phyloP scores from a whole-genome alignment of 345 rosid species.

The Camelina neglecta region DNA sequence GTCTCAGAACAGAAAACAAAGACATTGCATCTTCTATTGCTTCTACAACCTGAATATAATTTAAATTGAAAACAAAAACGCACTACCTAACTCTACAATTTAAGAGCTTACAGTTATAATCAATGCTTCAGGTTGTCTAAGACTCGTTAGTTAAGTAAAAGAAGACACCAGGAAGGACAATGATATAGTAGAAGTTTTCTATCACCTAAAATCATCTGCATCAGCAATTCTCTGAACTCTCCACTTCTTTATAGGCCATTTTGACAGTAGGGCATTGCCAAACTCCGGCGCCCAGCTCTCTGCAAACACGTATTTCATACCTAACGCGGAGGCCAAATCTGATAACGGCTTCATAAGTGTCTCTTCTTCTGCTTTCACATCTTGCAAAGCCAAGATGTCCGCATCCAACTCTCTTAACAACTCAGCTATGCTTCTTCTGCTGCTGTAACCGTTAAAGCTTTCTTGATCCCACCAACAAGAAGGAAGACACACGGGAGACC shows the following conservation, averaged over 20 bases:
- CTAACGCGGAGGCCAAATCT: constrained; percentile 75
- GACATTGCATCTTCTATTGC: not conserved
- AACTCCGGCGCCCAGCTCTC: constrained; percentile 97
- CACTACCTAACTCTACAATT: too few species aligned
- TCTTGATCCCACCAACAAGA: constrained; percentile 58
- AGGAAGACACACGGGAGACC: constrained; percentile 89
- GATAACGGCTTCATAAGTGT: constrained; percentile 86
- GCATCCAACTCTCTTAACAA: constrained; percentile 83
- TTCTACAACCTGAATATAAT: not conserved
- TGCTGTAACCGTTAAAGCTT: constrained; percentile 45
- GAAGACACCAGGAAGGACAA: not conserved
- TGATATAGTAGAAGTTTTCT: not conserved
- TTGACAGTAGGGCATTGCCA: constrained; percentile 85
- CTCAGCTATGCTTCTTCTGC: constrained; percentile 74
- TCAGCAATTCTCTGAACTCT: constrained; percentile 77
- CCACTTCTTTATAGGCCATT: constrained; percentile 87
- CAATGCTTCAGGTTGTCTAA: too few species aligned
- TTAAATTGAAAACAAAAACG: too few species aligned
- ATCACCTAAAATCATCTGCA: constrained; percentile 84
- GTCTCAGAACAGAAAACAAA: not conserved
- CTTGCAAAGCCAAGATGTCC: constrained; percentile 82
- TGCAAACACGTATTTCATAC: constrained; percentile 85
- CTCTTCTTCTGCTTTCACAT: constrained; percentile 91
- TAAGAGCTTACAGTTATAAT: too few species aligned
- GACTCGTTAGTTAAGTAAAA: not conserved